phyloP scores from a whole-genome alignment of 1,284 basidiomycete species.

The Ceratobasidium sp. region DNA sequence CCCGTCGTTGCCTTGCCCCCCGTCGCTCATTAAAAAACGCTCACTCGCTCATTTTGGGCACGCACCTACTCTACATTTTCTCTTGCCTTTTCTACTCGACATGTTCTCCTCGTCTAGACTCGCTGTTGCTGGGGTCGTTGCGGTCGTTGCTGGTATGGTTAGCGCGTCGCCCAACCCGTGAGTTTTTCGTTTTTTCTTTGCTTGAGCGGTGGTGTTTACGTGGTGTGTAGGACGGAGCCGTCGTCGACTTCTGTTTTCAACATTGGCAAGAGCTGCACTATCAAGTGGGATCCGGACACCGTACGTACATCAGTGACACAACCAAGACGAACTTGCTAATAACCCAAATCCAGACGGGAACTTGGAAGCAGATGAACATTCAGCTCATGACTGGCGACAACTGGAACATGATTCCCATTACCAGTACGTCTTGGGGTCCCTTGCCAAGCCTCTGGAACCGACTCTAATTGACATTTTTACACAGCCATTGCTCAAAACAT shows the following conservation, averaged over 20 bases:
- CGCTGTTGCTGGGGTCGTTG: conserved; percentile 20
- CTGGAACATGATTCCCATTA: conserved; percentile 48
- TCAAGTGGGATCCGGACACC: conserved; percentile 47
- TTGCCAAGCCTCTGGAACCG: neutral
- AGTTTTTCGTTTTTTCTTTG: neutral
- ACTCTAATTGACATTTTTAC: neutral
- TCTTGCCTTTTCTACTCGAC: neutral
- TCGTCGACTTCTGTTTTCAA: conserved; percentile 43
- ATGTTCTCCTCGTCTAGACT: conserved; percentile 6
- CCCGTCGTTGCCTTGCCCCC: neutral
- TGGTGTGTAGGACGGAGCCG: conserved; percentile 25
- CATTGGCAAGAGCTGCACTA: conserved; percentile 37
- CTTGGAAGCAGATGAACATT: conserved; percentile 48
- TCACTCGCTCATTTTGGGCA: conserved; percentile 4
- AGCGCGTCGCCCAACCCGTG: conserved; percentile 37
- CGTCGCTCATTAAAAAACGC: conserved; percentile 29
- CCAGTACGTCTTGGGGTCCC: conserved; percentile 43
- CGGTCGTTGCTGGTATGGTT: conserved; percentile 25
- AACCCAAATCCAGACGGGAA: conserved; percentile 17
- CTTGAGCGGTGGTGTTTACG: neutral
- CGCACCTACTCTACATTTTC: neutral
- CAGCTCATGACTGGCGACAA: conserved; percentile 51
- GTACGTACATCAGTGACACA: conserved; percentile 24
- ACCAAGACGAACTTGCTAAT: neutral
- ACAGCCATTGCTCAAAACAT: conserved; percentile 47